These are phyloP conservation scores for Cyclotella sp. DNA, from an alignment of 108 stramenopile genomes.

Conservation along the genomic window DNA sequence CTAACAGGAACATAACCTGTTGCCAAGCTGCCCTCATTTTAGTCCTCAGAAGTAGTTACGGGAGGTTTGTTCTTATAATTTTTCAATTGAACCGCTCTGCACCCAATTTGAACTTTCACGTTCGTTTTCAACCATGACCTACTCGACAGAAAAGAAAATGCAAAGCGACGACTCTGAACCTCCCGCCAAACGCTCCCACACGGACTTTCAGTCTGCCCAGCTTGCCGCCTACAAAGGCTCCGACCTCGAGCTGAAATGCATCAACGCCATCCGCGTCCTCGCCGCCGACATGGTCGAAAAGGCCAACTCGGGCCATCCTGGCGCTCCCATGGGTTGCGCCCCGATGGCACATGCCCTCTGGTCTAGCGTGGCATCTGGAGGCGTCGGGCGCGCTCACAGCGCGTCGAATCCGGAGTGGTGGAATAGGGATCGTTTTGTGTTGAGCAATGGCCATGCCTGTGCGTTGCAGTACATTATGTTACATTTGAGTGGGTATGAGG, in stretches of 20 bases:
- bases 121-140: not conserved
- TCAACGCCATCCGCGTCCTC: conserved; percentile 96
- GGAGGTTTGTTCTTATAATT: too few species aligned
- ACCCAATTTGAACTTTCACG: not conserved
- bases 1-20: too few species aligned
- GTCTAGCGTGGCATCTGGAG: conserved; percentile 72
- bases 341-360: conserved; percentile 97
- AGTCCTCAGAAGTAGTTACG: too few species aligned
- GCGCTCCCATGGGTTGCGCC: conserved; percentile 99
- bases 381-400: conserved; percentile 65
- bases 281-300: conserved; percentile 93
- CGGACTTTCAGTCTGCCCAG: conserved; percentile 40
- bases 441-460: conserved; percentile 98
- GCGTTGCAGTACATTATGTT: conserved; percentile 98
- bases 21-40: too few species aligned
- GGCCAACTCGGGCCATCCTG: conserved; percentile 97
- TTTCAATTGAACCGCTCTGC: not conserved
- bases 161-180: conserved; percentile 23
- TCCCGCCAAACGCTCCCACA: conserved; percentile 40
- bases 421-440: conserved; percentile 97
- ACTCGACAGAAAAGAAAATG: conserved; percentile 16
- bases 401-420: conserved; percentile 88
- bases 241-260: conserved; percentile 80
- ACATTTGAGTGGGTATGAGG: conserved; percentile 92
- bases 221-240: conserved; percentile 58